Percentiles rank a stretch among this genome's conserved stretches.
phyloP scores from a whole-genome alignment of 208 protist species.

The Crithidia bombi region DNA sequence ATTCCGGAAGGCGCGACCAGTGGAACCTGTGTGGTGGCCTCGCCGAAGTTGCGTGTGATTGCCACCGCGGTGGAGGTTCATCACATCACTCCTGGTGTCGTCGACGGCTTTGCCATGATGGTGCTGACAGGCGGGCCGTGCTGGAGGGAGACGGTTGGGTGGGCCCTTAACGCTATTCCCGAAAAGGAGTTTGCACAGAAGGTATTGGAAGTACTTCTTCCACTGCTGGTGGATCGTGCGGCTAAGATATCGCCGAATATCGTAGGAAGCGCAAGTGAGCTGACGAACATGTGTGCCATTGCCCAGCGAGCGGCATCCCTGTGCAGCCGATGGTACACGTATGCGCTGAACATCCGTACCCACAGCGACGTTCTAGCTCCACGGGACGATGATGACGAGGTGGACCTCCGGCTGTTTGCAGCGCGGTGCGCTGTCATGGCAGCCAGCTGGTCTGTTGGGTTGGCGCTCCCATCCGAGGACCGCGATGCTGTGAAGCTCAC shows the following conservation, averaged over 20 bases:
- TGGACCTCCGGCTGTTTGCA: constrained; percentile 37
- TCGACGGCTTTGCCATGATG: constrained; percentile 34
- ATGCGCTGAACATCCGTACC: constrained; percentile 36
- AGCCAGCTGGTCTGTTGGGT: constrained; percentile 57
- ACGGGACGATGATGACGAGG: constrained; percentile 39
- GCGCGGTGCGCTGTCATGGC: constrained; percentile 68
- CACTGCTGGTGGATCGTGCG: constrained; percentile 36
- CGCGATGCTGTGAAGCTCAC: constrained; percentile 48
- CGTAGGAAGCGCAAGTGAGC: constrained; percentile 16
- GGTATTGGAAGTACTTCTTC: constrained; percentile 41
- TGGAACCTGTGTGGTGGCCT: constrained; percentile 13
- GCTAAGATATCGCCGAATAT: constrained; percentile 27
- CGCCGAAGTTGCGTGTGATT: constrained; percentile 17
- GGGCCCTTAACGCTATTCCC: constrained; percentile 11
- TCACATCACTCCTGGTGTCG: constrained; percentile 15
- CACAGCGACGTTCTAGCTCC: constrained; percentile 30
- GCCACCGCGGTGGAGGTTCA: constrained; percentile 17
- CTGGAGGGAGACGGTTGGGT: constrained; percentile 16
- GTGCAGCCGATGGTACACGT: constrained; percentile 64
- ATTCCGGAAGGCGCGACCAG: constrained; percentile 11
- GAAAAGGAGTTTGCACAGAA: constrained; percentile 24
- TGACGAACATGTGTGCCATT: constrained; percentile 36
- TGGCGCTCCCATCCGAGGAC: constrained; percentile 30
- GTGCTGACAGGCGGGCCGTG: constrained; percentile 15
- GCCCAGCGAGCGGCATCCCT: constrained; percentile 33